Percentiles rank a stretch among this genome's conserved stretches.
These are phyloP conservation scores for Aureobasidium mangrovei DNA, from an alignment of 2,329 filamentous ascomycete species.

Conservation along the genomic window DNA sequence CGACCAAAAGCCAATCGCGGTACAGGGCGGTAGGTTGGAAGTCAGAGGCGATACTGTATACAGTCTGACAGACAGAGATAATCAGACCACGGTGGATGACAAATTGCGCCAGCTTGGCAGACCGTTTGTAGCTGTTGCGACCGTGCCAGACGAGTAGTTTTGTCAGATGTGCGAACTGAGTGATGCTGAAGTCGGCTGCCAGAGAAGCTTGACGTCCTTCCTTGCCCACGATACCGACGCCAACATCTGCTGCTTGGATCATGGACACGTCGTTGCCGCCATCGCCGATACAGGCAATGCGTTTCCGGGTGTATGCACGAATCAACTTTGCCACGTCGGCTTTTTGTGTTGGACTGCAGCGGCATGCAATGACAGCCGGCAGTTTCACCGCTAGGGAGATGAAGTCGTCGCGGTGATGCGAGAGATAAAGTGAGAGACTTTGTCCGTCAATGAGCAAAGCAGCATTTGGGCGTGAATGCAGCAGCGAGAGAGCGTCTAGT, in stretches of 20 bases:
- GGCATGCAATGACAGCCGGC: constrained; percentile 88
- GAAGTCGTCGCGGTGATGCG: constrained; percentile 74
- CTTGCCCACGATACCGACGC: constrained; percentile 96
- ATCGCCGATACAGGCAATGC: constrained; percentile 94
- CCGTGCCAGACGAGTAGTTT: constrained; percentile 99
- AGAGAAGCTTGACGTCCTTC: constrained; percentile 91
- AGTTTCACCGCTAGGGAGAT: constrained; percentile 79
- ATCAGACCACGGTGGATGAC: constrained; percentile 96
- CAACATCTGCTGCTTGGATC: constrained; percentile 97
- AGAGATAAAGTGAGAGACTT: constrained; percentile 73
- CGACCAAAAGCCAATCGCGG: constrained; percentile 92
- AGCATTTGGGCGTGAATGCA: constrained; percentile 75
- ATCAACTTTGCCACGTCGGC: constrained; percentile 89
- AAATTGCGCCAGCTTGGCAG: constrained; percentile 91
- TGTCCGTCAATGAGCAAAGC: constrained; percentile 94
- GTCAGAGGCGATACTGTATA: constrained; percentile 87
- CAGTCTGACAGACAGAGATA: constrained; percentile 90
- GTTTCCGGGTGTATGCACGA: constrained; percentile 82
- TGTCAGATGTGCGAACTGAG: constrained; percentile 88
- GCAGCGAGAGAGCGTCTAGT: constrained; percentile 78
- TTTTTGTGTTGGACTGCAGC: constrained; percentile 94
- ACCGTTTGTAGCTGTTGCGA: constrained; percentile 92
- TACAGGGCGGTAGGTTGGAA: constrained; percentile 94
- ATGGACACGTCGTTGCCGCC: constrained; percentile 98
- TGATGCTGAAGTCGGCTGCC: constrained; percentile 93